Percentiles rank a stretch among this genome's conserved stretches.
Conservation (phyloP, 1,139 yeast genomes). For the Blastobotrys serpentis region DNA sequence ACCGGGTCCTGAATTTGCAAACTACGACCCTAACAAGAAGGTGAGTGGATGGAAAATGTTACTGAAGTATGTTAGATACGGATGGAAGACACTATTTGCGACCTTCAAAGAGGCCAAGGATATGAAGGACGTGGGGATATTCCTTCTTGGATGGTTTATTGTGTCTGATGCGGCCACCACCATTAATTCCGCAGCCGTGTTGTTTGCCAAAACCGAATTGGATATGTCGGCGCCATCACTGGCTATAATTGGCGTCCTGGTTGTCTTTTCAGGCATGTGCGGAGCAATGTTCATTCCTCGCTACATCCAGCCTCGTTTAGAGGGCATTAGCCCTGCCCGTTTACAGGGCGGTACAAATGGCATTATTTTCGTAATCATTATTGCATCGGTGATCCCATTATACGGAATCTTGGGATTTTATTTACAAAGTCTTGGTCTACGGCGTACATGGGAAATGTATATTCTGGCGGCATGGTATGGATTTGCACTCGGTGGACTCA, state of each 20-base stretch:
- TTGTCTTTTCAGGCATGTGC: constrained; percentile 59
- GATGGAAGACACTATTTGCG: constrained; percentile 55
- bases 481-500: constrained; percentile 62
- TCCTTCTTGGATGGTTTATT: constrained; percentile 66
- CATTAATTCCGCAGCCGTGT: constrained; percentile 68
- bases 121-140: constrained; percentile 58
- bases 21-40: constrained; percentile 12
- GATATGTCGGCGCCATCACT: constrained; percentile 62
- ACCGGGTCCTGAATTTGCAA: constrained; percentile 39
- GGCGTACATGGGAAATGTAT: constrained; percentile 63
- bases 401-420: constrained; percentile 66
- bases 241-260: constrained; percentile 58
- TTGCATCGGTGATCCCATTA: constrained; percentile 62
- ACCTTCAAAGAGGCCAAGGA: constrained; percentile 56
- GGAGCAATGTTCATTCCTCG: constrained; percentile 60
- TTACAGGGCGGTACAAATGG: constrained; percentile 27
- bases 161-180: constrained; percentile 70
- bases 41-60: constrained; percentile 11
- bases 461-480: constrained; percentile 69
- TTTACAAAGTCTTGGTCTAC: constrained; percentile 49
- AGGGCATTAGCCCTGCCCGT: constrained; percentile 22
- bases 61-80: constrained; percentile 43
- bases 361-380: constrained; percentile 51
- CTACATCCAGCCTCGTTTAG: constrained; percentile 43
- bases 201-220: constrained; percentile 65